phyloP scores from a whole-genome alignment of 441 rosid species.

The Arabidopsis lyrata region DNA sequence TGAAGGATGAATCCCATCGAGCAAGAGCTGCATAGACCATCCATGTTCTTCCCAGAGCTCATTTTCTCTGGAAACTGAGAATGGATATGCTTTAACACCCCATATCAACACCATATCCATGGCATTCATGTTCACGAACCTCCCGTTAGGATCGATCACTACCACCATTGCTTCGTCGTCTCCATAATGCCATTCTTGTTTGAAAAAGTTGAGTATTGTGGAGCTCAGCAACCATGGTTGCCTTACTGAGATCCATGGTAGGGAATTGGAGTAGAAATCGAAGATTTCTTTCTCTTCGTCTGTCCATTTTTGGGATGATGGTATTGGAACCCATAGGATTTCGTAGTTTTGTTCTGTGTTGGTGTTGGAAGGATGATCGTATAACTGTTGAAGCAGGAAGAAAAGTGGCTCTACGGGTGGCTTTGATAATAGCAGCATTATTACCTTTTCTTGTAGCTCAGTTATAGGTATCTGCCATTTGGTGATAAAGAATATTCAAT shows the following conservation, averaged over 20 bases:
- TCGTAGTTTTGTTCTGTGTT: slow-evolving; percentile 53
- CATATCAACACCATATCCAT: slow-evolving; percentile 76
- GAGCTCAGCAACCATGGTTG: slow-evolving; percentile 62
- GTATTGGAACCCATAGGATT: slow-evolving; percentile 73
- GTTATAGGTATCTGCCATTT: slow-evolving; percentile 58
- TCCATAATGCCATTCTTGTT: slow-evolving; percentile 60
- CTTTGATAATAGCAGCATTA: slow-evolving; percentile 67
- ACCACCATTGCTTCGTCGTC: slow-evolving; percentile 65
- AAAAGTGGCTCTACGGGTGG: slow-evolving; percentile 61
- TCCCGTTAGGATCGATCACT: slow-evolving; percentile 68
- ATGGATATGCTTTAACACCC: slow-evolving; percentile 81
- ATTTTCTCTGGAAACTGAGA: slow-evolving; percentile 65
- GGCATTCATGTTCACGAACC: slow-evolving; percentile 62
- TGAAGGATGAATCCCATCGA: slow-evolving; percentile 61
- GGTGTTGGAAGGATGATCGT: slow-evolving; percentile 52
- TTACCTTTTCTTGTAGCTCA: slow-evolving; percentile 67
- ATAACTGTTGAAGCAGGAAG: slow-evolving; percentile 67
- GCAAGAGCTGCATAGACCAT: slow-evolving; percentile 61
- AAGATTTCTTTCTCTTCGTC: slow-evolving; percentile 55
- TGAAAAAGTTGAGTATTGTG: slow-evolving; percentile 55
- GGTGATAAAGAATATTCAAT: slow-evolving; percentile 18
- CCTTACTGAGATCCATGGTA: slow-evolving; percentile 74
- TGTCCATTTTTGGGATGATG: slow-evolving; percentile 62
- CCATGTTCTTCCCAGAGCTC: slow-evolving; percentile 71
- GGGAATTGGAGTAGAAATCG: slow-evolving; percentile 50